These are phyloP conservation scores for Pseudozyma sp. DNA, from an alignment of 1,284 basidiomycete species.

Conservation along the genomic window DNA sequence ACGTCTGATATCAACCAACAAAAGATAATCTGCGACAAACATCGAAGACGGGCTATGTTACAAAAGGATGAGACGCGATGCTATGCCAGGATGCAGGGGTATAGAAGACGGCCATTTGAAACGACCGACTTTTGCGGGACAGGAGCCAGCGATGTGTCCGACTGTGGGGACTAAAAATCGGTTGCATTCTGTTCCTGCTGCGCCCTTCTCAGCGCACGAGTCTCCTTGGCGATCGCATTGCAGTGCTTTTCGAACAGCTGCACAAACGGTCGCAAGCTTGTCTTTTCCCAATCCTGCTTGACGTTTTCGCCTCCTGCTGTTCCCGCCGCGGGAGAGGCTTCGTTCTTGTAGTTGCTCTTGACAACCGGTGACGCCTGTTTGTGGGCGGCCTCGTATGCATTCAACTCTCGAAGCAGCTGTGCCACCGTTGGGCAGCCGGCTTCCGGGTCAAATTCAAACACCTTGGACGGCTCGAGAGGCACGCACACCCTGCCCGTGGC, in stretches of 20 bases:
- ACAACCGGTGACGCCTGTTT: slow-evolving; percentile 55
- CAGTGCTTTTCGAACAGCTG: slow-evolving; percentile 86
- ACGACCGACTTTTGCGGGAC: background rate
- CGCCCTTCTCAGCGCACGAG: slow-evolving; percentile 19
- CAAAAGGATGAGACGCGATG: background rate
- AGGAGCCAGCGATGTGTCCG: background rate
- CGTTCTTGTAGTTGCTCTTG: slow-evolving; percentile 46
- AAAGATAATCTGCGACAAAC: background rate
- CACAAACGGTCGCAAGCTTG: slow-evolving; percentile 83
- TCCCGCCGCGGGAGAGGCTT: slow-evolving; percentile 7
- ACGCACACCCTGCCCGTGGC: slow-evolving; percentile 96
- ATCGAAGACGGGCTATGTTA: background rate
- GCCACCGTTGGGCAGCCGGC: slow-evolving; percentile 82
- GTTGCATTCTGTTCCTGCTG: slow-evolving; percentile 45
- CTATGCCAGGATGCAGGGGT: slow-evolving; percentile 1
- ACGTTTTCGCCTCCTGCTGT: slow-evolving; percentile 46
- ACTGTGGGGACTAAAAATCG: slow-evolving; percentile 26
- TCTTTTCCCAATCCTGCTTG: slow-evolving; percentile 72
- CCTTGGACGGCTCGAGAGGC: slow-evolving; percentile 81
- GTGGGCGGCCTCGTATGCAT: slow-evolving; percentile 71
- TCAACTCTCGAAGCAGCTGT: slow-evolving; percentile 82
- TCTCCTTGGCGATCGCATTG: slow-evolving; percentile 47
- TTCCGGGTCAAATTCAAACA: slow-evolving; percentile 88
- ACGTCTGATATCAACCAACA: no score
- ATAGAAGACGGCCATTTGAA: slow-evolving; percentile 2